phyloP scores from a whole-genome alignment of 2,329 filamentous ascomycete genomes.

The Aspergillus uvarum region DNA sequence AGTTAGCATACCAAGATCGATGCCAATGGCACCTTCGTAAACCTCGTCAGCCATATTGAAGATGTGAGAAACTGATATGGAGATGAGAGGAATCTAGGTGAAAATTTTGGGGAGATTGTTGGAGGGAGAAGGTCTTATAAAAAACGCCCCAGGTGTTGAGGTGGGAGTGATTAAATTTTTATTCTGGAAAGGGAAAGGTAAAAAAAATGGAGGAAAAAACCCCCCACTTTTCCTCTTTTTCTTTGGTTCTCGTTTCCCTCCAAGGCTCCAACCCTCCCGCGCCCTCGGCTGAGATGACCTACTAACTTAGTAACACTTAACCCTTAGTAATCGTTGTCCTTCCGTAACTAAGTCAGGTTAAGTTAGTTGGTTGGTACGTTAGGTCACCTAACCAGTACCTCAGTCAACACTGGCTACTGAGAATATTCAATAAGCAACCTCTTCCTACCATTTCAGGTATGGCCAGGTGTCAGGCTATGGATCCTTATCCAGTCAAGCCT shows the following conservation, averaged over 20 bases:
- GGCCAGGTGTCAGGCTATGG: neutral
- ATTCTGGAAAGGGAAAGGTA: neutral
- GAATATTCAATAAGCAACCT: neutral
- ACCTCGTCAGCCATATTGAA: conserved; percentile 85
- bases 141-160: conserved; percentile 21
- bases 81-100: conserved; percentile 12
- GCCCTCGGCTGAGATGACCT: neutral
- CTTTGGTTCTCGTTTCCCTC: conserved; percentile 8
- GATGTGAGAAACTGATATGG: conserved; percentile 22
- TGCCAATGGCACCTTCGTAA: conserved; percentile 99
- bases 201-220: conserved; percentile 19
- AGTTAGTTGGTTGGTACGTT: no score
- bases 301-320: no score
- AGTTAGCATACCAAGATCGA: conserved; percentile 83
- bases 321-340: no score
- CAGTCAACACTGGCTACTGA: neutral
- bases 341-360: no score
- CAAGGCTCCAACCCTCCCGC: neutral
- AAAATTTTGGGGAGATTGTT: conserved; percentile 10
- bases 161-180: conserved; percentile 26
- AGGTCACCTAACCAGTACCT: neutral
- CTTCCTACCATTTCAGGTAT: neutral
- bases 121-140: conserved; percentile 21
- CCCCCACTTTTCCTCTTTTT: conserved; percentile 21
- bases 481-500: neutral